Percentiles rank a stretch among this genome's conserved stretches.
Evolutionary conservation across 2,329 filamentous ascomycete species (phyloP).

Genomic region (Alternaria conjuncta): DNA sequence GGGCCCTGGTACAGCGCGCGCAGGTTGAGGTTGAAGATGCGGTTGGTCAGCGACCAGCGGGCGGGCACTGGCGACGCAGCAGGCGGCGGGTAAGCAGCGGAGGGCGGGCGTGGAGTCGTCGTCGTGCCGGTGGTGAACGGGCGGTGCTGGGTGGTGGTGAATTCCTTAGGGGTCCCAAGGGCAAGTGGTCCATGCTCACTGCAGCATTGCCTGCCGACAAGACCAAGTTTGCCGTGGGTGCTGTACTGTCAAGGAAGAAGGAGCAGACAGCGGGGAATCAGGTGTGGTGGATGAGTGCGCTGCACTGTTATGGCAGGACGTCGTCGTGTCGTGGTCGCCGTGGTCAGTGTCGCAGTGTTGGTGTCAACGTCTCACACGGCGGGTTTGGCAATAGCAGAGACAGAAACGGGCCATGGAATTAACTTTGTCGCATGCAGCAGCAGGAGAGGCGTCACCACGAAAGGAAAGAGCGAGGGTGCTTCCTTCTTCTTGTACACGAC

Average conservation of each 20-base stretch:
- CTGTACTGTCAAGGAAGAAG: background rate
- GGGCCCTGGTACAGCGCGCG: conserved; percentile 33
- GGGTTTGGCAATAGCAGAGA: background rate
- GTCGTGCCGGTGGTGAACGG: conserved; percentile 24
- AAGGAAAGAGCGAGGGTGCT: background rate
- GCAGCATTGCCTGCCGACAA: conserved; percentile 6
- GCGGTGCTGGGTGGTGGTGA: conserved; percentile 15
- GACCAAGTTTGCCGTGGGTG: background rate
- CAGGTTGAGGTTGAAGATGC: conserved; percentile 48
- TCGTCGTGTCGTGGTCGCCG: background rate
- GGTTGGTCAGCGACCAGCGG: conserved; percentile 52
- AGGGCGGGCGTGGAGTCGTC: conserved; percentile 35
- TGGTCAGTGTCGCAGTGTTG: background rate
- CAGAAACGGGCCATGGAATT: background rate
- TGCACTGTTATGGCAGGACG: background rate
- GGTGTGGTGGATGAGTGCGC: background rate
- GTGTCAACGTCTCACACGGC: conserved; percentile 10
- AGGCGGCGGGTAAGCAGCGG: conserved; percentile 34
- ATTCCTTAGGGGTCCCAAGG: conserved; percentile 12
- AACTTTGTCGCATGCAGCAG: background rate
- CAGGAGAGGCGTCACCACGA: no score
- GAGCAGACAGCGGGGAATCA: background rate
- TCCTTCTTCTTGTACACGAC: conserved; percentile 20
- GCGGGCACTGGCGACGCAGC: conserved; percentile 34
- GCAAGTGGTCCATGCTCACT: conserved; percentile 22